A percentile compares a stretch with the other conserved stretches of the same genome.
phyloP scores from a whole-genome alignment of 306 rosid genomes.

The Quercus ilex region DNA sequence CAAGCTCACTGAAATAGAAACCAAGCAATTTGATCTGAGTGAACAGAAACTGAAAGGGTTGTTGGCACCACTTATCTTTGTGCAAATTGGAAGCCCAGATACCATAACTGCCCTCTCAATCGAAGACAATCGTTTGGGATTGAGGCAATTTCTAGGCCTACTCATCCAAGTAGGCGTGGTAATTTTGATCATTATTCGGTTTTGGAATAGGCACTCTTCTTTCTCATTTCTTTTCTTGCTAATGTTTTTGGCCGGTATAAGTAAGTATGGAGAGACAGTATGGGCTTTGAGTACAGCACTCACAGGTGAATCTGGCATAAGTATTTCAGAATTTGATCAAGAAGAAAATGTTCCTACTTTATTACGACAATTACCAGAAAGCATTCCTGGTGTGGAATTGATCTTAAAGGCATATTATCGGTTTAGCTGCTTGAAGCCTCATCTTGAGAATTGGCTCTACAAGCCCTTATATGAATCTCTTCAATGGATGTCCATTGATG shows the following conservation, averaged over 20 bases:
- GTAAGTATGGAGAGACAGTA: slow-evolving; percentile 56
- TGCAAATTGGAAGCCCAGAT: slow-evolving; percentile 66
- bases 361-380: slow-evolving; percentile 34
- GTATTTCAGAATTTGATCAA: slow-evolving; percentile 36
- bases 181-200: slow-evolving; percentile 45
- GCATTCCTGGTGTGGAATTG: slow-evolving; percentile 39
- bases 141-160: slow-evolving; percentile 48
- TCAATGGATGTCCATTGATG: slow-evolving; percentile 27
- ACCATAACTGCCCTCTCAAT: slow-evolving; percentile 64
- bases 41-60: slow-evolving; percentile 44
- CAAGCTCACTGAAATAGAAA: slow-evolving; percentile 49
- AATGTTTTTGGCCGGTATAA: slow-evolving; percentile 43
- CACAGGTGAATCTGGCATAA: slow-evolving; percentile 33
- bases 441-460: slow-evolving; percentile 49
- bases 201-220: slow-evolving; percentile 41
- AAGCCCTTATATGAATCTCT: slow-evolving; percentile 47
- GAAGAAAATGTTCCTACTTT: slow-evolving; percentile 41
- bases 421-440: slow-evolving; percentile 50
- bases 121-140: slow-evolving; percentile 52
- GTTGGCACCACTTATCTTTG: slow-evolving; percentile 55
- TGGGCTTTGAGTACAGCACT: slow-evolving; percentile 63
- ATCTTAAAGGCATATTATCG: slow-evolving; percentile 60
- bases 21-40: slow-evolving; percentile 36
- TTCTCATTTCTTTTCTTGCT: slow-evolving; percentile 60
- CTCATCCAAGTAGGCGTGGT: slow-evolving; percentile 50